Evolutionary conservation across 140 eudicot genomes (phyloP), one percentile per base, ranked within the genome.

Genomic region (Stevia rebaudiana): DNA sequence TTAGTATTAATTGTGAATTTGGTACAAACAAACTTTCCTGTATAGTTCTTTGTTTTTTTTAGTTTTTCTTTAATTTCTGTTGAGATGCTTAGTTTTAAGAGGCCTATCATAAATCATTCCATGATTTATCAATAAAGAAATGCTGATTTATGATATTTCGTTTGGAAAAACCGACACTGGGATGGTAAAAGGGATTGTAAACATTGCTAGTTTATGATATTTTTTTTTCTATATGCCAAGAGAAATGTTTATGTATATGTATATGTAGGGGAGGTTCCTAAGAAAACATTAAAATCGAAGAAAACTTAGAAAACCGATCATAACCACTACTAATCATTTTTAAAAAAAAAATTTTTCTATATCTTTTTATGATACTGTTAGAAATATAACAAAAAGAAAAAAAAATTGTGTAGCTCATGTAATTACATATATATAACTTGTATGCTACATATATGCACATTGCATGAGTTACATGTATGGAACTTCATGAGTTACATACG

Each of bases 21-120:
- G 63, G 68, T 68, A 40, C 69, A 60, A 42, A 5, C 58, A 74
- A 31, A 41, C 49, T 68, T 59, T 49, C 59, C 31, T 74, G 63
- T 30, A 42, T 47, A 35, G 36, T 47, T 66, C 74, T 48, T 35
- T 60, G 37, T 74, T 58, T 30, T 40, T 72, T 49, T 24, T 19
- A 30, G 62, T 5, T 56, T 56, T 58, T 65, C 42, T 55, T 74
- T 24, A 65, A 24, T 60, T 18, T 31, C 58, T 28, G 18, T n/a
- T 21, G 37, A 16, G 46, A 68, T 24, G 17, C 62, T 66, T 35
- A 66, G 24, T 30, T 5, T 13, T 55, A 18, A 49, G 30, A 49
- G 28, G 56, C 63, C 31, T 31, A 22, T 23, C 33, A 52, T 73
- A 65, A 43, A 61, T 41, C 66, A 22, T 57, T 37, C 65, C 61